Evolutionary conservation across 2,329 filamentous ascomycete genomes (phyloP), one percentile per base, ranked within the genome.

Genomic region (Talaromyces sp.): DNA sequence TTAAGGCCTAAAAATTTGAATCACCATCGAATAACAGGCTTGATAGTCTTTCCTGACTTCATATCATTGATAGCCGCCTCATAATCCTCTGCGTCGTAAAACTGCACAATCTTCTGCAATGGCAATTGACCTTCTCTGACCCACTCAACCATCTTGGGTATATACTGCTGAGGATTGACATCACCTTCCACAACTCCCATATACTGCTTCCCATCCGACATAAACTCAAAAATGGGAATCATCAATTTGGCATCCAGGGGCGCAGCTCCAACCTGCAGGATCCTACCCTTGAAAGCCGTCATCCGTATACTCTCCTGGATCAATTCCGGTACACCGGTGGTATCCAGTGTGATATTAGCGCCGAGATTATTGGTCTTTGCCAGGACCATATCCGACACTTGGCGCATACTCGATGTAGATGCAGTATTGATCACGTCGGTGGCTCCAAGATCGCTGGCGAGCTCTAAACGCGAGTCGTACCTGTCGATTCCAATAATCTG

Each of bases 211-310:
- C 80, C 82, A 25, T n/a, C 30, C 10, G 74, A 71, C 77, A 84
- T 79, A 61, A 82, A 79, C 15, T 72, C 69, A 19, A 78, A 77
- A 47, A 80, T 73, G 8, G 77, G 74, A 3, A 84, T 63, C 3
- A 70, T 70, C 22, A 83, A 61, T n/a, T 73, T 73, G 6, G 75
- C 72, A 2, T 78, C 76, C 2, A 77, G 73, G 47, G 78, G 76
- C 5, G 81, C 75, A 0, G 77, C 78, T 0, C 82, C 82, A 19
- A 84, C 78, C 64, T 83, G 79, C 6, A 84, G 75, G 28, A 83
- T 74, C 63, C 79, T 79, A 1, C 81, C 82, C 61, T 75, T 75
- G 32, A 77, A 76, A 13, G 78, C 70, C 5, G 80, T 75, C 36
- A 75, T 75, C 1, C 78, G 72, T 2, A 82, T 63, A 1, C 74